Percentiles rank a stretch among this genome's conserved stretches.
Conservation (phyloP, 2,329 filamentous ascomycete genomes). For the Ceratocystis albifundus region DNA sequence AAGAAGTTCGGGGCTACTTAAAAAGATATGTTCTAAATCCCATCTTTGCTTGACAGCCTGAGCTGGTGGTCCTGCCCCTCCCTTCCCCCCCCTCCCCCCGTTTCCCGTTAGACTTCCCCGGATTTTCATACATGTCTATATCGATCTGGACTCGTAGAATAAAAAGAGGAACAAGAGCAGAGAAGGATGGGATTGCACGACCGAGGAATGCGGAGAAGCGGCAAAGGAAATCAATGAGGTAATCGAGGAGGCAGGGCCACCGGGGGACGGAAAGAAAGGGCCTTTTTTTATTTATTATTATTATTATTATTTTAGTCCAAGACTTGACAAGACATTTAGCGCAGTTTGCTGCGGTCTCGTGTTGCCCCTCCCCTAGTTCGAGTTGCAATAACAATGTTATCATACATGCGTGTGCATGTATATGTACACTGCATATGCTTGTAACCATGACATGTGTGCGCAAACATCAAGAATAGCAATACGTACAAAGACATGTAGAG, state of each 20-base stretch:
- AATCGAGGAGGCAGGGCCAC: not conserved
- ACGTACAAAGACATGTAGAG: not conserved
- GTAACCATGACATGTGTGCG: not conserved
- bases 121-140: constrained; percentile 13
- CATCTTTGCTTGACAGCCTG: not conserved
- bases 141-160: not conserved
- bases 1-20: not conserved
- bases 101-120: constrained; percentile 10
- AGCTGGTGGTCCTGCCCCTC: not conserved
- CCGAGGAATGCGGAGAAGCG: not conserved
- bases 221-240: not conserved
- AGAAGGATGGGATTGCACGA: not conserved
- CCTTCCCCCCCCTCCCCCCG: no score
- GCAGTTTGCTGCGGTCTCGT: not conserved
- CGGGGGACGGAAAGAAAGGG: not conserved
- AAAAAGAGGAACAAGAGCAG: not conserved
- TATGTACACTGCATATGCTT: not conserved
- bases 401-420: not conserved
- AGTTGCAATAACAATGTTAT: not conserved
- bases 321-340: constrained; percentile 1
- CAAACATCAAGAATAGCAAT: not conserved
- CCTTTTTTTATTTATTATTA: no score
- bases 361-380: not conserved
- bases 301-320: constrained; percentile 2
- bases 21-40: not conserved